Conservation (phyloP, 192 early-diverging fungal species). For the Backusella morwellensis region DNA sequence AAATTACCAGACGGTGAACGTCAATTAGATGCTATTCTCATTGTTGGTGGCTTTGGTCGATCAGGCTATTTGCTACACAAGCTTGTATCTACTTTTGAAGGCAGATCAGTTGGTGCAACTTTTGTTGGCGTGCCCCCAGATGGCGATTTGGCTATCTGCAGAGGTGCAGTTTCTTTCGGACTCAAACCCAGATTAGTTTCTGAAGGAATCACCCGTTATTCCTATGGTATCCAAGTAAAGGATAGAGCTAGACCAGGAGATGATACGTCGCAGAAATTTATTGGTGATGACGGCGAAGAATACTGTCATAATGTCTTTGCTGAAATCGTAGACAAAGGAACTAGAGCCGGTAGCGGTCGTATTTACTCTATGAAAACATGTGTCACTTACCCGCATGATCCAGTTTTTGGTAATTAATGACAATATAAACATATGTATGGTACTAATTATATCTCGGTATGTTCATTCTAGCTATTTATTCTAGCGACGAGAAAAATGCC, state of each 20-base stretch:
- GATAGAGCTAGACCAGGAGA: constrained; percentile 23
- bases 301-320: background rate
- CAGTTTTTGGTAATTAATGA: background rate
- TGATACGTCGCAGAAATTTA: background rate
- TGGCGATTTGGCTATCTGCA: constrained; percentile 45
- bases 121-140: constrained; percentile 45
- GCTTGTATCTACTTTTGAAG: constrained; percentile 35
- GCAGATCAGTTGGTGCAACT: constrained; percentile 18
- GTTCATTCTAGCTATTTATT: background rate
- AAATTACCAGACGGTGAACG: constrained; percentile 24
- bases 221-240: constrained; percentile 46
- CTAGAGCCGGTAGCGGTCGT: background rate
- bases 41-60: constrained; percentile 53
- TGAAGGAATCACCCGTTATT: constrained; percentile 41
- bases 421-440: background rate
- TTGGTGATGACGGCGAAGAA: background rate
- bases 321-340: background rate
- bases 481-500: background rate
- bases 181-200: constrained; percentile 44
- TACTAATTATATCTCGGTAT: background rate
- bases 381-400: background rate
- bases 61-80: constrained; percentile 47
- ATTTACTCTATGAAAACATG: background rate
- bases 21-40: constrained; percentile 42
- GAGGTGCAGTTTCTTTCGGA: constrained; percentile 53